Evolutionary conservation across 495 filamentous ascomycete species (phyloP), one percentile per base, ranked within the genome.

Genomic region (Achaetomiella virescens): DNA sequence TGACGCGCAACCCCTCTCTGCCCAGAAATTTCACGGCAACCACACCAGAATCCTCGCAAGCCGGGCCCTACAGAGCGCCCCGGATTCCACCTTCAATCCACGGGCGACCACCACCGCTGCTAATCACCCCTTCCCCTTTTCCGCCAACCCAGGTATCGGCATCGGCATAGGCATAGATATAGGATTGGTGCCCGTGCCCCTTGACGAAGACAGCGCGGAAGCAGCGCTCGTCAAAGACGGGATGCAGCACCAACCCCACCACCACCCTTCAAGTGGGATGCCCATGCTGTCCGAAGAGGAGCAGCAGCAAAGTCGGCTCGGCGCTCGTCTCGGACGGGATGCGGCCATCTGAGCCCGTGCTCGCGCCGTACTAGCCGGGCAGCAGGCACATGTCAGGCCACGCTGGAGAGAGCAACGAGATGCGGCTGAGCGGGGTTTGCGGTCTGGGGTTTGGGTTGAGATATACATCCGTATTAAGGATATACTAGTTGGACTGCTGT

Each of bases 321-420:
- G 69, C 71, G 6, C 61, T 71, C 44, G 60, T 72, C 0, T 71
- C 68, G 25, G 71, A 74, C 51, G 71, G 71, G 20, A 61, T 65
- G 54, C 61, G 69, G 33, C 61, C 64, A 7, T 31, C 38, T 0
- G 62, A 52, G 15, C 55, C 59, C 11, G 52, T 33, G 29, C 51
- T 64, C 2, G 58, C 62, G 37, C 52, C 58, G 4, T 64, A 64
- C 40, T 42, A 59, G 6, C 62, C 58, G 5, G 44, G 53, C n/a
- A 55, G n/a, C 52, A 57, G 52, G 14, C 61, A 60, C 35, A 74
- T 73, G 71, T 49, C 51, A 3, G 71, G 70, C n/a, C 70, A 74
- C 38, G 66, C 62, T 29, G 48, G 53, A 22, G 67, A 70, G 54
- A 61, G 57, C 17, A 71, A 72, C 41, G 69, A 74, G 33, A 65